phyloP scores from a whole-genome alignment of 495 filamentous ascomycete species.

The Cercophora newfieldiana region DNA sequence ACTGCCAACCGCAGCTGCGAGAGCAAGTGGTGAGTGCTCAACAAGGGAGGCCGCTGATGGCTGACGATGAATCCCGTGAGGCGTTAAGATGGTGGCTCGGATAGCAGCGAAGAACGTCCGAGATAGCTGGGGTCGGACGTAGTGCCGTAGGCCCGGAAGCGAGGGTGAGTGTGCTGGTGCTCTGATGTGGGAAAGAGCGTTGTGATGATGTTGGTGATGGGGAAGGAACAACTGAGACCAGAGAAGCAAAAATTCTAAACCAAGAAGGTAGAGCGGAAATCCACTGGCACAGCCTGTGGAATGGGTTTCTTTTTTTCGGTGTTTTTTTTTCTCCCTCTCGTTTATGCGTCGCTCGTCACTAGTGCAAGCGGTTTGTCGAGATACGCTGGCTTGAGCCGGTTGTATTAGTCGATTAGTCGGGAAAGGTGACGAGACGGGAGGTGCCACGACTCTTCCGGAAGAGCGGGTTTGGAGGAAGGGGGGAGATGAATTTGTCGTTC shows the following conservation, averaged over 20 bases:
- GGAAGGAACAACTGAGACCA: background rate
- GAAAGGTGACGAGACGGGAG: background rate
- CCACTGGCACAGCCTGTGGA: conserved; percentile 1
- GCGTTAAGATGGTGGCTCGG: background rate
- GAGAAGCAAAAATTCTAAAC: background rate
- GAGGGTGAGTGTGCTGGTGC: too few species aligned
- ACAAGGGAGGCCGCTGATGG: conserved; percentile 2
- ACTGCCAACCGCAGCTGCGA: conserved; percentile 22
- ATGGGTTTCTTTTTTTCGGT: background rate
- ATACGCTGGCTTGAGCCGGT: background rate
- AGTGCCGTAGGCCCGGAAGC: too few species aligned
- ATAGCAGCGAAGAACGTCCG: conserved; percentile 17
- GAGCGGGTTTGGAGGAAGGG: conserved; percentile 2
- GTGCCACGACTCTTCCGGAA: conserved; percentile 1
- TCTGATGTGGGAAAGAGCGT: background rate
- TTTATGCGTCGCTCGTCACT: background rate
- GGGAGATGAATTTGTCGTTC: background rate
- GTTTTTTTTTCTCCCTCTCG: background rate
- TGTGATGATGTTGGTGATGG: background rate
- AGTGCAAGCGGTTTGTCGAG: background rate
- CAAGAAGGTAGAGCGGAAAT: background rate
- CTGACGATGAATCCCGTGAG: conserved; percentile 7
- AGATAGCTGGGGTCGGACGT: conserved; percentile 6
- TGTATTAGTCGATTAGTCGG: background rate
- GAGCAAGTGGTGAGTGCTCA: background rate